Evolutionary conservation across 2,329 filamentous ascomycete species (phyloP).

Genomic region (Botrytis tulipae): DNA sequence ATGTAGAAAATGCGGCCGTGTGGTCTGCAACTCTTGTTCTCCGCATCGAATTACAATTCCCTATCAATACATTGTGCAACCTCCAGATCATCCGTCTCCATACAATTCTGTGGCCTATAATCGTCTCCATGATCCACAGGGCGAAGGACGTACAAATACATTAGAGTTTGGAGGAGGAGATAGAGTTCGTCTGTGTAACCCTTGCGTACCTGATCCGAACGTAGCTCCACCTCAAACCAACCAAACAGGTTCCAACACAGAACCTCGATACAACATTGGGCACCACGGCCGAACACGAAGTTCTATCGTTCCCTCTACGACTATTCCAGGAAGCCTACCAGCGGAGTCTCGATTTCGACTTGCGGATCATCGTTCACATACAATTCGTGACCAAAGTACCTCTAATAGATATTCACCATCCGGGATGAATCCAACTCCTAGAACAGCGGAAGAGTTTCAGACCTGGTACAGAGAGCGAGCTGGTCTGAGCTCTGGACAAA

Average conservation of each 20-base stretch:
- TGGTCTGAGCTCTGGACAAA: neutral
- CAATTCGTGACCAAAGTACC: slow-evolving; percentile 1
- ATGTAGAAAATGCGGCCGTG: slow-evolving; percentile 79
- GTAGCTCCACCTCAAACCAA: slow-evolving; percentile 49
- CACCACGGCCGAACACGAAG: slow-evolving; percentile 21
- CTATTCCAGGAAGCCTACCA: slow-evolving; percentile 8
- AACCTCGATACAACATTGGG: slow-evolving; percentile 22
- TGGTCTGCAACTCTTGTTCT: slow-evolving; percentile 87
- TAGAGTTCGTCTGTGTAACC: slow-evolving; percentile 69
- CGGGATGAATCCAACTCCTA: neutral
- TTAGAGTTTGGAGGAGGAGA: slow-evolving; percentile 59
- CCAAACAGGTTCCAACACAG: slow-evolving; percentile 18
- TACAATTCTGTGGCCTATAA: slow-evolving; percentile 21
- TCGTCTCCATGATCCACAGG: slow-evolving; percentile 27
- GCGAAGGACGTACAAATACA: slow-evolving; percentile 28
- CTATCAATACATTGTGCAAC: slow-evolving; percentile 85
- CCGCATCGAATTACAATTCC: slow-evolving; percentile 95
- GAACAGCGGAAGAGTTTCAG: slow-evolving; percentile 14
- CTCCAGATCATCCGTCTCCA: slow-evolving; percentile 47
- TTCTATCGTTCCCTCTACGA: slow-evolving; percentile 11
- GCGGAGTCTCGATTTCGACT: slow-evolving; percentile 16
- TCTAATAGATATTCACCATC: neutral
- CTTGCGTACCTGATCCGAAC: slow-evolving; percentile 69
- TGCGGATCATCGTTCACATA: slow-evolving; percentile 10
- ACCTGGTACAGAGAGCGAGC: slow-evolving; percentile 20